Conservation (phyloP, 345 rosid species). For the Mallotus nudiflorus region DNA sequence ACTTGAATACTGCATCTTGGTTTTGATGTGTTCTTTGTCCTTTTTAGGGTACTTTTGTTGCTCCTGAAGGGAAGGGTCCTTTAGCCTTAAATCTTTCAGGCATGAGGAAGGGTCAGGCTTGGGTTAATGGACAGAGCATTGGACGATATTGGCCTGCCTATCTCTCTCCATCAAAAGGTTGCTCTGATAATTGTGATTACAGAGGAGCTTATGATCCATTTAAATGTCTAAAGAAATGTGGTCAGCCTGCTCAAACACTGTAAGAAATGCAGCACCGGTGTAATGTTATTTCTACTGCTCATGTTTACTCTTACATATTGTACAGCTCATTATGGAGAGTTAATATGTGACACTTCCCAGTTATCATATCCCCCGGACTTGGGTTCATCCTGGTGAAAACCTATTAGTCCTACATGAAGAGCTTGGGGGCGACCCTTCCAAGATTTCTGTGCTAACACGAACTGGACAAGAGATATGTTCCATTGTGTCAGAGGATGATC, state of each 20-base stretch:
- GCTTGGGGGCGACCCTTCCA: conserved; percentile 59
- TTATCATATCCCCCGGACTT: conserved; percentile 58
- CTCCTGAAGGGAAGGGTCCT: conserved; percentile 55
- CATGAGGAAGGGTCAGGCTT: conserved; percentile 75
- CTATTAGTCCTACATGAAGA: conserved; percentile 61
- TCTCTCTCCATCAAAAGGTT: conserved; percentile 48
- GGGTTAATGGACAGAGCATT: conserved; percentile 60
- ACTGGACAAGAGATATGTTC: conserved; percentile 56
- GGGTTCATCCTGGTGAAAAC: conserved; percentile 55
- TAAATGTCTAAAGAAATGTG: conserved; percentile 56
- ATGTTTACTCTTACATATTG: background rate
- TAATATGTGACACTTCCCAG: conserved; percentile 33
- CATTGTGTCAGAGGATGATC: conserved; percentile 51
- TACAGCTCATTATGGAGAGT: conserved; percentile 1
- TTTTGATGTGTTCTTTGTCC: conserved; percentile 4
- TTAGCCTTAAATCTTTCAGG: conserved; percentile 52
- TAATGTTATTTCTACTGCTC: background rate
- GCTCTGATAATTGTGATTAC: conserved; percentile 51
- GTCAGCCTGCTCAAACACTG: conserved; percentile 64
- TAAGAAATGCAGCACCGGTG: conserved; percentile 23
- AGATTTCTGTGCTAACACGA: conserved; percentile 43
- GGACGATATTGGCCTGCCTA: conserved; percentile 65
- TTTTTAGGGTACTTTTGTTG: conserved; percentile 36
- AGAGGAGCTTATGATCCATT: conserved; percentile 48
- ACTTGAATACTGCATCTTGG: background rate